These are phyloP conservation scores for Solioccasus polychromus DNA, from an alignment of 768 basidiomycete species.

Conservation along the genomic window DNA sequence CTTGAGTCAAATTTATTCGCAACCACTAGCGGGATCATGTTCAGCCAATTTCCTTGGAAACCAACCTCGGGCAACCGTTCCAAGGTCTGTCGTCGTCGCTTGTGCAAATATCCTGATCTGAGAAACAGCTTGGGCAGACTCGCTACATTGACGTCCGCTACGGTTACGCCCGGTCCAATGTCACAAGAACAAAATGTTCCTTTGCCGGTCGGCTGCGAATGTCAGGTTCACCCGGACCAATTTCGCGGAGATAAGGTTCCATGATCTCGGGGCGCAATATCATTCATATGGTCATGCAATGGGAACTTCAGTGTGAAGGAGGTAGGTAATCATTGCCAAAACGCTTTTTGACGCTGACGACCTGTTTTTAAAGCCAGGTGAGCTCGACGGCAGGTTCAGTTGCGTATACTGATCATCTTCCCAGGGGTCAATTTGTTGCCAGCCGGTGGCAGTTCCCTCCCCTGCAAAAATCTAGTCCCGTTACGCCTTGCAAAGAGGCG, in stretches of 20 bases:
- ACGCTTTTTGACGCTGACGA: conserved; percentile 1
- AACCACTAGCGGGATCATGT: no score
- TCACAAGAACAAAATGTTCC: neutral
- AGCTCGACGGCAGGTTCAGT: neutral
- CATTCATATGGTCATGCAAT: conserved; percentile 15
- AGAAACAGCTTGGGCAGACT: no score
- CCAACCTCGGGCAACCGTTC: no score
- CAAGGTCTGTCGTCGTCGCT: no score
- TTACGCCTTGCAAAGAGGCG: conserved; percentile 2
- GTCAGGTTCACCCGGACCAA: neutral
- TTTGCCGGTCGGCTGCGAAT: conserved; percentile 12
- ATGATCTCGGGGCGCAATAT: neutral
- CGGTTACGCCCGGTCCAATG: neutral
- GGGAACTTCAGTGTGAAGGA: conserved; percentile 2
- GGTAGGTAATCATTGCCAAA: neutral
- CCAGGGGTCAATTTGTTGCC: conserved; percentile 1
- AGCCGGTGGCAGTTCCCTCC: neutral
- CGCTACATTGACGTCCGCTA: no score
- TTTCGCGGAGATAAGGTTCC: conserved; percentile 26
- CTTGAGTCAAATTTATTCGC: no score
- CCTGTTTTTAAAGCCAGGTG: conserved; percentile 10
- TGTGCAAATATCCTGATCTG: no score
- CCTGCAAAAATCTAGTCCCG: neutral
- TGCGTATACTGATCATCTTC: conserved; percentile 7
- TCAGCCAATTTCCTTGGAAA: no score